A percentile compares a stretch with the other conserved stretches of the same genome.
Evolutionary conservation across 352 stramenopile genomes (phyloP).

Genomic region (Globisporangium okanoganense): DNA sequence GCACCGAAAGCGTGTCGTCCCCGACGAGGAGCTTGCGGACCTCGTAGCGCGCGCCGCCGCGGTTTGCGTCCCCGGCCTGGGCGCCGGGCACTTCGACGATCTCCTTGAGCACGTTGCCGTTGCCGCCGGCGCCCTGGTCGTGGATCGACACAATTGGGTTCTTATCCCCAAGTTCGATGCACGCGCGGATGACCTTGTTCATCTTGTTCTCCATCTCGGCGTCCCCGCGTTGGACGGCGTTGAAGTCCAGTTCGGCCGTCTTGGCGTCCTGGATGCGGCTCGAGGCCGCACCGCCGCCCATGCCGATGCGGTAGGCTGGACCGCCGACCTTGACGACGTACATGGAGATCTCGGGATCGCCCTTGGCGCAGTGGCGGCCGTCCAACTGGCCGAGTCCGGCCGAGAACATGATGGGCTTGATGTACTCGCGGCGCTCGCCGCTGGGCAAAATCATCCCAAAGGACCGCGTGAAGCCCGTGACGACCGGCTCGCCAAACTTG

Average conservation of each 20-base stretch:
- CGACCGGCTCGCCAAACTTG: slow-evolving; percentile 99
- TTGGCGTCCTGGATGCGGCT: slow-evolving; percentile 93
- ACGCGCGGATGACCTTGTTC: slow-evolving; percentile 98
- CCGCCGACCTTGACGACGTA: slow-evolving; percentile 98
- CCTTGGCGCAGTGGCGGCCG: slow-evolving; percentile 92
- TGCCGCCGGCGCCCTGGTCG: slow-evolving; percentile 98
- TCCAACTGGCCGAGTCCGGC: slow-evolving; percentile 97
- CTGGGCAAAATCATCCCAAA: slow-evolving; percentile 96
- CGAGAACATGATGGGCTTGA: slow-evolving; percentile 99
- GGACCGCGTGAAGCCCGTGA: slow-evolving; percentile 96
- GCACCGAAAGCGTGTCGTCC: slow-evolving; percentile 97
- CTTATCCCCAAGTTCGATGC: slow-evolving; percentile 94
- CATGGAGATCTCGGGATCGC: slow-evolving; percentile 93
- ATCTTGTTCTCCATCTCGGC: slow-evolving; percentile 99
- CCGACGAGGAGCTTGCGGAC: slow-evolving; percentile 96
- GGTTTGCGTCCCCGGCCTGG: slow-evolving; percentile 86
- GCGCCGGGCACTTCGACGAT: slow-evolving; percentile 92
- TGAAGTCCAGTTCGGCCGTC: slow-evolving; percentile 97
- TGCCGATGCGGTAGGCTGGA: slow-evolving; percentile 98
- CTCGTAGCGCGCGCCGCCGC: slow-evolving; percentile 89
- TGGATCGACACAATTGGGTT: slow-evolving; percentile 99
- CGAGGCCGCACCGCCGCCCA: slow-evolving; percentile 96
- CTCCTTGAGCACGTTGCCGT: slow-evolving; percentile 99
- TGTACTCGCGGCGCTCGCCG: slow-evolving; percentile 97
- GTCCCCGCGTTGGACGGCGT: slow-evolving; percentile 98